A percentile compares a stretch with the other conserved stretches of the same genome.
Conservation (phyloP, 1,284 basidiomycete species). For the Ustilago tritici region DNA sequence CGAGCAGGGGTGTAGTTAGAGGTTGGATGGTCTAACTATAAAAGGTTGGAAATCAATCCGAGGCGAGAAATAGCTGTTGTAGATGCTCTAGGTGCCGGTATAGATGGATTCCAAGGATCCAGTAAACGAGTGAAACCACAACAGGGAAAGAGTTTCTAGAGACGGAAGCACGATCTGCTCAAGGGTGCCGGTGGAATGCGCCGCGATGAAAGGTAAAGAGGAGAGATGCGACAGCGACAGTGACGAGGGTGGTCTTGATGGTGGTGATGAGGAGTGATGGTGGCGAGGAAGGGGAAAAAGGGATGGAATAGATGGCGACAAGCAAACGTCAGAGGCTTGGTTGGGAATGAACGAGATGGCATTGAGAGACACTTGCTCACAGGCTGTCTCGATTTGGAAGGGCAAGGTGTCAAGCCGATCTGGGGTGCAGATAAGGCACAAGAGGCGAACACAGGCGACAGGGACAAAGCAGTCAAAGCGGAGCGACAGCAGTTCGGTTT, state of each 20-base stretch:
- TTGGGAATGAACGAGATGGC: slow-evolving; percentile 2
- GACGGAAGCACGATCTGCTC: not conserved
- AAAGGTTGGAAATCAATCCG: not conserved
- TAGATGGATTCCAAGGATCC: not conserved
- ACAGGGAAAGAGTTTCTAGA: not conserved
- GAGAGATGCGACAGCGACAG: slow-evolving; percentile 4
- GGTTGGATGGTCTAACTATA: not conserved
- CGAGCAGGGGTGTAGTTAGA: slow-evolving; percentile 12
- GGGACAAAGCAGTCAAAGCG: not conserved
- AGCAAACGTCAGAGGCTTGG: slow-evolving; percentile 8
- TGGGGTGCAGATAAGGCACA: slow-evolving; percentile 14
- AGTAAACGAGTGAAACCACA: not conserved
- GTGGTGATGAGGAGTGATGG: slow-evolving; percentile 11
- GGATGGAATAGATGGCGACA: slow-evolving; percentile 7
- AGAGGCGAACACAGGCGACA: not conserved
- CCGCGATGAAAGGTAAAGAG: not conserved
- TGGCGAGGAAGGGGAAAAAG: slow-evolving; percentile 2
- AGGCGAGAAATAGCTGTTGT: slow-evolving; percentile 2
- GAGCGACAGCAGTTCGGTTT: not conserved
- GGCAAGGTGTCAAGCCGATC: slow-evolving; percentile 9
- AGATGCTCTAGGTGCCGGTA: not conserved
- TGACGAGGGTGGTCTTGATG: slow-evolving; percentile 12
- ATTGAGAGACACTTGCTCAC: slow-evolving; percentile 8
- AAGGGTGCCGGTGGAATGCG: not conserved
- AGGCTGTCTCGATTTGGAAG: slow-evolving; percentile 1